A percentile compares a stretch with the other conserved stretches of the same genome.
phyloP scores from a whole-genome alignment of 257 asterid genomes.

The Solanum dulcamara region DNA sequence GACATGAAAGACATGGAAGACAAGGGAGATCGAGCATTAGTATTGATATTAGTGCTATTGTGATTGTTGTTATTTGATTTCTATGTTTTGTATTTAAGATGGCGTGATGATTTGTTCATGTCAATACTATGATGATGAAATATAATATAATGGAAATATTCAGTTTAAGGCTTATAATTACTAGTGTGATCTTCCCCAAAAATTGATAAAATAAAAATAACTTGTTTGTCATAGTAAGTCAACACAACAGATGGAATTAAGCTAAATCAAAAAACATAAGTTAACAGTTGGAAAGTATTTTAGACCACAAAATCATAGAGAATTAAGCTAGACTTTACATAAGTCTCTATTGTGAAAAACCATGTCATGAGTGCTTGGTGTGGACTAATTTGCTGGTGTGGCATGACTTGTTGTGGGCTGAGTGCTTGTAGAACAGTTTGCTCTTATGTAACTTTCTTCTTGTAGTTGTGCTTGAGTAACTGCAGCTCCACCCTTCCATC shows the following conservation, averaged over 20 bases:
- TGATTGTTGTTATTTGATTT: background rate
- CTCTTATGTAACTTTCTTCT: background rate
- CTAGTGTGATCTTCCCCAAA: no score
- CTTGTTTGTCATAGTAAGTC: background rate
- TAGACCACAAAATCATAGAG: background rate
- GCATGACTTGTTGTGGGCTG: background rate
- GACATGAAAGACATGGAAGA: background rate
- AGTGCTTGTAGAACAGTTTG: no score
- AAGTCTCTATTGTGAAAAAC: background rate
- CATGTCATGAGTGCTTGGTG: background rate
- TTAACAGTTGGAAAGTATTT: background rate
- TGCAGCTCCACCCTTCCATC: background rate
- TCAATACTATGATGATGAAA: no score
- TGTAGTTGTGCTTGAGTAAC: background rate
- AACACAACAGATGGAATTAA: background rate
- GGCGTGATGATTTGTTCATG: background rate
- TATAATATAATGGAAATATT: background rate
- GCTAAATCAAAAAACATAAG: no score
- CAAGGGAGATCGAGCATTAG: background rate
- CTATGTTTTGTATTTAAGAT: background rate
- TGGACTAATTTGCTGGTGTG: no score
- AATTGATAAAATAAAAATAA: no score
- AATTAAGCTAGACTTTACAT: background rate
- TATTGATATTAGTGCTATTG: background rate
- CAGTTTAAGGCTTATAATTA: background rate